A percentile compares a stretch with the other conserved stretches of the same genome.
These are phyloP conservation scores for Calycina marina DNA, from an alignment of 2,329 filamentous ascomycete species.

Conservation along the genomic window DNA sequence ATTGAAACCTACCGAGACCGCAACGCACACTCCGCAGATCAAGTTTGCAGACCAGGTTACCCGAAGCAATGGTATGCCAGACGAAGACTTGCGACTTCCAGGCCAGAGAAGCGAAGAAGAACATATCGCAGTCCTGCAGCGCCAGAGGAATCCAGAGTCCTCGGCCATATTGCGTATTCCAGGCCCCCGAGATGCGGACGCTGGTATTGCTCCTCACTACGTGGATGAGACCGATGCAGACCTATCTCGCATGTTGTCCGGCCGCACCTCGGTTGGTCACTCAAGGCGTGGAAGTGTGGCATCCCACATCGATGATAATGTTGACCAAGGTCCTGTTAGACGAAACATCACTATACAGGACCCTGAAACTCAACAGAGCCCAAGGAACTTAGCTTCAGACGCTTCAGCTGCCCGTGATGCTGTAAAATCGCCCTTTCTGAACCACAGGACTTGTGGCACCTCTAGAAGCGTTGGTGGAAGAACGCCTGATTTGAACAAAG, in stretches of 20 bases:
- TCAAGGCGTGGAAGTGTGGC: constrained; percentile 6
- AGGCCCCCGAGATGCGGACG: constrained; percentile 79
- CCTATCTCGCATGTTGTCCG: constrained; percentile 9
- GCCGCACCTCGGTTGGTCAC: constrained; percentile 10
- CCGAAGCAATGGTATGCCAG: constrained; percentile 38
- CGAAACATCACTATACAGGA: constrained; percentile 21
- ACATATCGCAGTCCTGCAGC: constrained; percentile 78
- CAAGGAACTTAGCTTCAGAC: constrained; percentile 21
- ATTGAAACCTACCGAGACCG: constrained; percentile 2
- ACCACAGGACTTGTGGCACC: constrained; percentile 26
- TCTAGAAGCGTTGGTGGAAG: constrained; percentile 11
- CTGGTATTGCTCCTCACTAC: constrained; percentile 55
- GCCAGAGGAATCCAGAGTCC: constrained; percentile 60
- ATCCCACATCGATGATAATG: constrained; percentile 9
- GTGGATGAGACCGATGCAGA: constrained; percentile 26
- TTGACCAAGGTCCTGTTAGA: constrained; percentile 16
- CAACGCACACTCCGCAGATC: constrained; percentile 24
- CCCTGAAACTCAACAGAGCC: constrained; percentile 2
- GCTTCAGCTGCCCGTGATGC: constrained; percentile 12
- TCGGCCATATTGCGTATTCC: constrained; percentile 74
- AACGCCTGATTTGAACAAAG: constrained; percentile 19
- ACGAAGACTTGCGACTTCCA: constrained; percentile 36
- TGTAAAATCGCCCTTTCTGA: constrained; percentile 24
- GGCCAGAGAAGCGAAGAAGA: constrained; percentile 48
- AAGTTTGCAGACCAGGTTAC: constrained; percentile 56